Base-by-base conservation (phyloP, 2,329 filamentous ascomycete species). In the Trichocomaceae sp. region DNA sequence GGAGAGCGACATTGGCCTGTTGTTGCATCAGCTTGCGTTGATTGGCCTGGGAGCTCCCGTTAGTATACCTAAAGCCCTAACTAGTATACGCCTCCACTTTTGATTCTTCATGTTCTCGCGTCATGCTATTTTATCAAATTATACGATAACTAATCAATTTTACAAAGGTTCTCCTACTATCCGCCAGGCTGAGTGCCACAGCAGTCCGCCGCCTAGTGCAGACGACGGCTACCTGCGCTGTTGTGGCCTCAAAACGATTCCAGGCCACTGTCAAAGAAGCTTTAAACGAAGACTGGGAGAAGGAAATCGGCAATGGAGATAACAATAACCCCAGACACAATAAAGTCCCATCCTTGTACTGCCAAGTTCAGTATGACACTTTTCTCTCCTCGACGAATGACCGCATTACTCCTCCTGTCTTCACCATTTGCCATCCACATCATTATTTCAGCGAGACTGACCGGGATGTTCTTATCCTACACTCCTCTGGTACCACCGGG, bases 1-100 rank as follows among this genome's bases (percentile, higher is more conserved):
- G 52, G 52, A 54, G 9, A 54, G 52, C 10, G 39, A 54, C n/a
- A 7, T 49, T 12, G 46, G 45, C n/a, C 52, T 54, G 9, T 26
- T 54, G n/a, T 33, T 54, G 17, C 46, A 54, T 35, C 52, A 42
- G 15, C 42, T 54, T 22, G 52, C 52, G 17, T 35, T 54, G 46
- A 54, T 49, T 15, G 45, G 33, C 17, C 22, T 54, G 19, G 52
- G 52, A 17, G 19, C 49, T 7, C 52, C 52, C 13, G 49, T 51
- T 37, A 13, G 47, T 49, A 33, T 33, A 33, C 33, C 33, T n/a
- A n/a, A n/a, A n/a, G n/a, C n/a, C n/a, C n/a, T n/a, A n/a, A n/a
- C n/a, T n/a, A n/a, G n/a, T n/a, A n/a, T n/a, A n/a, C n/a, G n/a
- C n/a, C 9, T 9, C 3, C 29, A 12, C 29, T 33, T 33, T 9